Conservation (phyloP, 202 grass and related monocot species). For the Bolboschoenoplectus hybrid region DNA sequence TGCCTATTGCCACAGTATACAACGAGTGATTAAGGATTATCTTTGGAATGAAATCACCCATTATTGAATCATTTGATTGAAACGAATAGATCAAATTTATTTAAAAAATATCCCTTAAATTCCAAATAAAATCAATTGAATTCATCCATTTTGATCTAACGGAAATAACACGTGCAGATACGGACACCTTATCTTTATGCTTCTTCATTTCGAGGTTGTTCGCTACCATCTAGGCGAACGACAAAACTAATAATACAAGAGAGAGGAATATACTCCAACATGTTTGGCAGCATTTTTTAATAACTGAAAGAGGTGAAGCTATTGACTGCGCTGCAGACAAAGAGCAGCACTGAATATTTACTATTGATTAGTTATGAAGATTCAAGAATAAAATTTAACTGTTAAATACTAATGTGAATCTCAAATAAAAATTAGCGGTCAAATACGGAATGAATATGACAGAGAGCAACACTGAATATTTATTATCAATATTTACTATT, state of each 20-base stretch:
- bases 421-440: background rate
- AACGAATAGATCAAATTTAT: too few relatives aligned
- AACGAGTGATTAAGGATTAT: too few relatives aligned
- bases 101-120: too few relatives aligned
- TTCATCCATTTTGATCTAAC: too few relatives aligned
- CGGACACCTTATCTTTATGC: too few relatives aligned
- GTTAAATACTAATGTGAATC: background rate
- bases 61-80: too few relatives aligned
- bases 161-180: too few relatives aligned
- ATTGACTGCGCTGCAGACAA: background rate
- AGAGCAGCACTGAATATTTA: too few relatives aligned
- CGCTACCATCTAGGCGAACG: background rate
- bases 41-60: too few relatives aligned
- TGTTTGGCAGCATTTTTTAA: background rate
- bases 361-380: too few relatives aligned
- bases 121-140: too few relatives aligned
- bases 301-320: background rate
- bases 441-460: slow-evolving; percentile 6
- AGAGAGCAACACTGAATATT: background rate
- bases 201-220: background rate
- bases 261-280: background rate
- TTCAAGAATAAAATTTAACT: background rate
- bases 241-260: background rate
- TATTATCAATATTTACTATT: slow-evolving; percentile 12
- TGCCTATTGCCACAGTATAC: background rate